Conservation (phyloP, 2,329 filamentous ascomycete species). For the Zopfia rhizophila region DNA sequence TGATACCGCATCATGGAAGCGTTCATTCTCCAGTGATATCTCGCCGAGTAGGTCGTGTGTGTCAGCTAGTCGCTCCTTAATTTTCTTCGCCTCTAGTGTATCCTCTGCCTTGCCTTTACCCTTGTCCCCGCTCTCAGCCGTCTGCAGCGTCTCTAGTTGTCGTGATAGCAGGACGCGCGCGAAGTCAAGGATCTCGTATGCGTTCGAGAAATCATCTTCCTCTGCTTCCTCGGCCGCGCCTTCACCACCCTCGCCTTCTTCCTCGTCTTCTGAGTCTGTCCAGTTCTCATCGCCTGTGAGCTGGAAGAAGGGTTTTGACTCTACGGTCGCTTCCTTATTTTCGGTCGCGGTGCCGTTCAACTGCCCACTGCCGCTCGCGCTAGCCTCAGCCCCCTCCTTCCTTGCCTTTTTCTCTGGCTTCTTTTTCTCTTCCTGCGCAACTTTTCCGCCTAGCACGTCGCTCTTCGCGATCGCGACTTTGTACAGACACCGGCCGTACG, state of each 20-base stretch:
- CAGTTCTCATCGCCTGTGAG: slow-evolving; percentile 96
- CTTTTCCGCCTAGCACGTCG: slow-evolving; percentile 88
- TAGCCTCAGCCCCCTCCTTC: slow-evolving; percentile 55
- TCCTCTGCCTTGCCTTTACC: slow-evolving; percentile 60
- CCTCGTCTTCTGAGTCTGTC: slow-evolving; percentile 78
- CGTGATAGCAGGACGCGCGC: slow-evolving; percentile 68
- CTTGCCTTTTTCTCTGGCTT: slow-evolving; percentile 58
- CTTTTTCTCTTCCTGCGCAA: slow-evolving; percentile 67
- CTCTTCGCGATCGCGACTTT: slow-evolving; percentile 94
- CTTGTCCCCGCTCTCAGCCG: slow-evolving; percentile 49
- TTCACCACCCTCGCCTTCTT: slow-evolving; percentile 58
- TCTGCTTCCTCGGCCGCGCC: slow-evolving; percentile 60
- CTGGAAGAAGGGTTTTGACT: slow-evolving; percentile 84
- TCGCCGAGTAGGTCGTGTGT: slow-evolving; percentile 94
- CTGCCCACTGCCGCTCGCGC: slow-evolving; percentile 41
- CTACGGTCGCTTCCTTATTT: slow-evolving; percentile 58
- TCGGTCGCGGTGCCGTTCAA: slow-evolving; percentile 51
- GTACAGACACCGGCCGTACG: slow-evolving; percentile 93
- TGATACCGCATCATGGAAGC: slow-evolving; percentile 86
- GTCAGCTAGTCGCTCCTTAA: slow-evolving; percentile 87
- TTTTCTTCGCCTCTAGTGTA: slow-evolving; percentile 41
- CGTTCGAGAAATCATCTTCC: slow-evolving; percentile 71
- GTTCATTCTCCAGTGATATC: slow-evolving; percentile 96
- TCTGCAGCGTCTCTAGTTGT: slow-evolving; percentile 61
- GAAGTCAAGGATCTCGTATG: slow-evolving; percentile 72